These are phyloP conservation scores for Tephrocybe sp. DNA, from an alignment of 768 basidiomycete genomes.

Conservation along the genomic window DNA sequence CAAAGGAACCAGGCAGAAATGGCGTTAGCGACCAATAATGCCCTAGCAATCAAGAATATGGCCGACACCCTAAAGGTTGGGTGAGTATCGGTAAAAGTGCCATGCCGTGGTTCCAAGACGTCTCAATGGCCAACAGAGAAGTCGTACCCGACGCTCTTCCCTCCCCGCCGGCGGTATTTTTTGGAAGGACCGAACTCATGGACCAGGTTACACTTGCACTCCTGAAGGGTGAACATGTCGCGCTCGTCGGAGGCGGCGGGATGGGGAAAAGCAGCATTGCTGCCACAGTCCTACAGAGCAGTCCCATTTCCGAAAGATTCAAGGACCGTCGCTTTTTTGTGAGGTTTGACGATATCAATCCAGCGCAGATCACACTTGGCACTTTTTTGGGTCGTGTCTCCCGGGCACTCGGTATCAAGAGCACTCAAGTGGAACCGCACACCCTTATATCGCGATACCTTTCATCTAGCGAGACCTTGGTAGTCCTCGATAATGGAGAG, in stretches of 20 bases:
- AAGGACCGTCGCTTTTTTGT: slow-evolving; percentile 8
- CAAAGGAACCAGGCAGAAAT: too few relatives aligned
- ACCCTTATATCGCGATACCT: neutral
- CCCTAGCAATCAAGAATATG: too few relatives aligned
- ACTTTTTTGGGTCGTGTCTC: slow-evolving; percentile 11
- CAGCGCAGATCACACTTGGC: slow-evolving; percentile 4
- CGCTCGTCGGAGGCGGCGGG: slow-evolving; percentile 13
- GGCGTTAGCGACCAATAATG: too few relatives aligned
- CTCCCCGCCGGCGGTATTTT: neutral
- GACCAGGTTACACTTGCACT: neutral
- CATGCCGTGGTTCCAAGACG: too few relatives aligned
- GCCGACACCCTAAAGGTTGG: too few relatives aligned
- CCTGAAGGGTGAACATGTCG: neutral
- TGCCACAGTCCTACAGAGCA: slow-evolving; percentile 5
- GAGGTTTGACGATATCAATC: slow-evolving; percentile 12
- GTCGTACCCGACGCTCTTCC: neutral
- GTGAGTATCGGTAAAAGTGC: too few relatives aligned
- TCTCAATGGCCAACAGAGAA: too few relatives aligned
- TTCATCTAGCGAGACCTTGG: slow-evolving; percentile 9
- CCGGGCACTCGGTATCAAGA: neutral
- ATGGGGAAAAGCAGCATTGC: slow-evolving; percentile 16
- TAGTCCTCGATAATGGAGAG: slow-evolving; percentile 24
- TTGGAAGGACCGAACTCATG: slow-evolving; percentile 1
- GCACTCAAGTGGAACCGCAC: neutral
- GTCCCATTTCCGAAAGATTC: slow-evolving; percentile 4